phyloP scores from a whole-genome alignment of 202 grass and related monocot species.

The Tripidium arundinaceum region DNA sequence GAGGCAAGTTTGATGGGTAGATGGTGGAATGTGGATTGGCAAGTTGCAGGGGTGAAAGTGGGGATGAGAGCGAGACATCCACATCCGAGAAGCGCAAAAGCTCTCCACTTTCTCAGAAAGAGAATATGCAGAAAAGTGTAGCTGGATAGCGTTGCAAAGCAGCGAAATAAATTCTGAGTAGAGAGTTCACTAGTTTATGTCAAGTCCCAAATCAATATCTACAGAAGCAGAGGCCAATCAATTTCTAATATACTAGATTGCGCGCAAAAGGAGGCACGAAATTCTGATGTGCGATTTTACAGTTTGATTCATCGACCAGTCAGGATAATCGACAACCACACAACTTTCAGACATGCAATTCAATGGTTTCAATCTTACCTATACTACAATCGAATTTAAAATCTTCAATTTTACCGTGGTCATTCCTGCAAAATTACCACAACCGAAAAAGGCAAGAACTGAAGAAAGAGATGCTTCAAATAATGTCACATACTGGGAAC shows the following conservation, averaged over 20 bases:
- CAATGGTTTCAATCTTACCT: neutral
- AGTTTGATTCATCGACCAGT: neutral
- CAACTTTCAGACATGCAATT: neutral
- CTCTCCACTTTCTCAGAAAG: neutral
- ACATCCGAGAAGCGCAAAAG: conserved; percentile 13
- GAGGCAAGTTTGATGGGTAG: neutral
- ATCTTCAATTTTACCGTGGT: neutral
- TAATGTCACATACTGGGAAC: too few relatives aligned
- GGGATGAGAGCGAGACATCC: conserved; percentile 13
- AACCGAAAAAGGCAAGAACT: neutral
- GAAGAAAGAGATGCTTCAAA: neutral
- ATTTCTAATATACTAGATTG: neutral
- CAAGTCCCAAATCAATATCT: neutral
- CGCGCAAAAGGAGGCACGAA: neutral
- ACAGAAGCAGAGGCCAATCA: neutral
- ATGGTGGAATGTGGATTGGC: neutral
- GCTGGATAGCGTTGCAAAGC: neutral
- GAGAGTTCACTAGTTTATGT: neutral
- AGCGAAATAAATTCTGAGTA: neutral
- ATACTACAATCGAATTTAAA: neutral
- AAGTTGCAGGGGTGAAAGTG: neutral
- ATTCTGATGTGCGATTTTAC: neutral
- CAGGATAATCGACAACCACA: neutral
- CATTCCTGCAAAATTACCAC: neutral
- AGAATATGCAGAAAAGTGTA: conserved; percentile 24